A percentile compares a stretch with the other conserved stretches of the same genome.
phyloP scores from a whole-genome alignment of 805 yeast species.

The Nakazawaea molendinolei region DNA sequence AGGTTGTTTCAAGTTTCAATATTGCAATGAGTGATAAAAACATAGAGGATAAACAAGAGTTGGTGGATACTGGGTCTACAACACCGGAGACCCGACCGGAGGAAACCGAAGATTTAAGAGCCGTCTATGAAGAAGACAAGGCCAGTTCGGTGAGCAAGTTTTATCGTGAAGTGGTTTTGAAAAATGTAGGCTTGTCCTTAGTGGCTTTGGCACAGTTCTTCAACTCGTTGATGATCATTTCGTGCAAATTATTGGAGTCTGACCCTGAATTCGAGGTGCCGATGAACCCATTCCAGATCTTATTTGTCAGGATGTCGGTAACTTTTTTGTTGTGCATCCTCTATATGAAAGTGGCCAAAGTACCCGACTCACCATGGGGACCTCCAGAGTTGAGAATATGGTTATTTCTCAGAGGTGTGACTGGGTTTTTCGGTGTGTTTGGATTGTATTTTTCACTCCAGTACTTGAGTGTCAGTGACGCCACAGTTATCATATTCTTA shows the following conservation, averaged over 20 bases:
- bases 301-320: constrained; percentile 69
- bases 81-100: too few relatives aligned
- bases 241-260: constrained; percentile 68
- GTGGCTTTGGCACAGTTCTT: constrained; percentile 61
- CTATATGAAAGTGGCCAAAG: constrained; percentile 46
- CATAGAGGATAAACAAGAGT: too few relatives aligned
- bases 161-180: constrained; percentile 13
- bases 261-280: constrained; percentile 53
- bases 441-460: constrained; percentile 70
- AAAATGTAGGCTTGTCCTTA: constrained; percentile 51
- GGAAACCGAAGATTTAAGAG: too few relatives aligned
- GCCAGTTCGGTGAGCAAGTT: not conserved
- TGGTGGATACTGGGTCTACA: too few relatives aligned
- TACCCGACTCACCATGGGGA: constrained; percentile 65
- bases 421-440: constrained; percentile 78
- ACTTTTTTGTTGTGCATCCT: constrained; percentile 54
- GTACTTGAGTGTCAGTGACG: constrained; percentile 73
- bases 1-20: too few relatives aligned
- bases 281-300: constrained; percentile 72
- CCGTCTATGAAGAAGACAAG: too few relatives aligned
- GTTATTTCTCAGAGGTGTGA: constrained; percentile 54
- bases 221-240: constrained; percentile 69
- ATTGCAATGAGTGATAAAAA: too few relatives aligned
- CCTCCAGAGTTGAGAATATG: constrained; percentile 49
- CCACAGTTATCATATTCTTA: constrained; percentile 73